Conservation (phyloP, 192 early-diverging fungal genomes). For the Backusella liffmaniae region DNA sequence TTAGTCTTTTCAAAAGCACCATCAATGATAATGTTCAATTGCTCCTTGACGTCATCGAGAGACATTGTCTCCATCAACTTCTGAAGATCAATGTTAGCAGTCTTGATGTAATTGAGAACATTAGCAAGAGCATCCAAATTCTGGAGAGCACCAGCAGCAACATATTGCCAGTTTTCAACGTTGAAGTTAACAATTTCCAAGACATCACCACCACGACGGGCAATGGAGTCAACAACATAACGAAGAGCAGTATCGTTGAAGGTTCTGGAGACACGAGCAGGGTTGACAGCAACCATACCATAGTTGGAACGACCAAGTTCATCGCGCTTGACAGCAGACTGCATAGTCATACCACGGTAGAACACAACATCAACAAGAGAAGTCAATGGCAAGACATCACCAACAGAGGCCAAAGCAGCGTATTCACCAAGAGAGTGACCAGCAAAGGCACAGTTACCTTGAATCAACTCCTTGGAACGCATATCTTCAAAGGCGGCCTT, state of each 20-base stretch:
- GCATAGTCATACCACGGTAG: conserved; percentile 99
- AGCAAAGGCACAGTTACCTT: conserved; percentile 79
- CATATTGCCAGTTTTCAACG: conserved; percentile 97
- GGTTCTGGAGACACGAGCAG: conserved; percentile 79
- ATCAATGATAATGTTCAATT: conserved; percentile 74
- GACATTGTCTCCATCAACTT: conserved; percentile 85
- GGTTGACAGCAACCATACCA: conserved; percentile 95
- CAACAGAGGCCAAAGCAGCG: conserved; percentile 86
- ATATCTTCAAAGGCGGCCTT: conserved; percentile 90
- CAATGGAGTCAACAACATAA: conserved; percentile 81
- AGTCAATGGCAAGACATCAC: conserved; percentile 83
- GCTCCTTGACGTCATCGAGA: conserved; percentile 80
- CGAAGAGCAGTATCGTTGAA: conserved; percentile 85
- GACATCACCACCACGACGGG: conserved; percentile 70
- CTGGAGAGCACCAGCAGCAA: conserved; percentile 83
- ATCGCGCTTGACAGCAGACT: conserved; percentile 86
- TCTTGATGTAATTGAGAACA: conserved; percentile 87
- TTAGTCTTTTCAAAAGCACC: conserved; percentile 66
- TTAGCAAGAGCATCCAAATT: conserved; percentile 79
- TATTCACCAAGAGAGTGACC: conserved; percentile 98
- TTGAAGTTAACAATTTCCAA: conserved; percentile 98
- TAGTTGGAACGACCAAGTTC: conserved; percentile 78
- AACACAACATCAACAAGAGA: conserved; percentile 89
- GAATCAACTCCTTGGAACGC: conserved; percentile 84
- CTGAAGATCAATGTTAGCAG: conserved; percentile 80